A percentile compares a stretch with the other conserved stretches of the same genome.
Evolutionary conservation across 768 basidiomycete genomes (phyloP).

Genomic region (Tricholoma matsutake): DNA sequence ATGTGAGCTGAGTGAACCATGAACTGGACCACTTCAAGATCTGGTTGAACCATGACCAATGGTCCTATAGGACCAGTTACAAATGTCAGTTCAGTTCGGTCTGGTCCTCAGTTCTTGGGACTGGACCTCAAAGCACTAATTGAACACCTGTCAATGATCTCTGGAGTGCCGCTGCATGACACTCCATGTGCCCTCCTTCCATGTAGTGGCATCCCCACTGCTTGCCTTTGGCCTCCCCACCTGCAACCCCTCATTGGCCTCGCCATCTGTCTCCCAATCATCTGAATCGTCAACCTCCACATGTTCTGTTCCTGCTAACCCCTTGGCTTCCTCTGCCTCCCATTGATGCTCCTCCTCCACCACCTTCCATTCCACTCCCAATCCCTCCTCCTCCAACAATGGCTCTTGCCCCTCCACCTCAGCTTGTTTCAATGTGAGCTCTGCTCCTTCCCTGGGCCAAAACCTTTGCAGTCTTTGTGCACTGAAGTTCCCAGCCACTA

Average conservation of each 20-base stretch:
- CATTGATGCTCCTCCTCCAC: background rate
- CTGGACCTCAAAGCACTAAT: no score
- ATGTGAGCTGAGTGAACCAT: no score
- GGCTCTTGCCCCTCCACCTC: background rate
- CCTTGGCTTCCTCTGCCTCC: background rate
- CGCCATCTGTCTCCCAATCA: background rate
- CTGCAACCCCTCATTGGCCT: background rate
- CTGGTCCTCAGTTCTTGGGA: no score
- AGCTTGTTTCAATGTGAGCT: constrained; percentile 12
- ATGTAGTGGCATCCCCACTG: background rate
- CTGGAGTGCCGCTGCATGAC: background rate
- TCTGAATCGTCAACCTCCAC: background rate
- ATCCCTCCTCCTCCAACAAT: background rate
- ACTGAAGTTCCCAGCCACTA: constrained; percentile 12
- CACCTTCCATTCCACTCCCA: background rate
- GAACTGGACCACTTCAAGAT: no score
- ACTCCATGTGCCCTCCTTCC: background rate
- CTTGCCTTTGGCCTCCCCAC: background rate
- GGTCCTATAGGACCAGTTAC: no score
- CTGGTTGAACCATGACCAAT: no score
- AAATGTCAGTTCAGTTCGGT: no score
- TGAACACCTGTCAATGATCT: background rate
- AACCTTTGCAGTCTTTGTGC: constrained; percentile 14
- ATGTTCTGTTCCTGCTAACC: background rate
- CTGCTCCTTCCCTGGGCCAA: constrained; percentile 15